Evolutionary conservation across 306 rosid genomes (phyloP).

Genomic region (Casuarina cunninghamiana): DNA sequence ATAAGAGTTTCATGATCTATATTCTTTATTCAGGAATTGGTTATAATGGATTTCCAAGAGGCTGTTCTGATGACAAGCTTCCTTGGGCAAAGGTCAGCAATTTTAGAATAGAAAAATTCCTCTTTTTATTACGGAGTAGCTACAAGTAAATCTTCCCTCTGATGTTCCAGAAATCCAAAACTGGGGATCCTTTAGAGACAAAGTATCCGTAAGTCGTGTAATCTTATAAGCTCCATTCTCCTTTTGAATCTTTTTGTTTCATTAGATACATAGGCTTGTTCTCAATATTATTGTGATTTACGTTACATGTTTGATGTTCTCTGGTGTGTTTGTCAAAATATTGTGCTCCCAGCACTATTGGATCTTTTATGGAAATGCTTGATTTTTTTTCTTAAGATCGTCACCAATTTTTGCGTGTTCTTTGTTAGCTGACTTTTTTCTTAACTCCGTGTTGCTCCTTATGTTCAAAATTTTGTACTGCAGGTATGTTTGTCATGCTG

Average conservation of each 20-base stretch:
- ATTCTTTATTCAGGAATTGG: slow-evolving; percentile 68
- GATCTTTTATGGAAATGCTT: neutral
- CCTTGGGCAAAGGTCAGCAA: slow-evolving; percentile 93
- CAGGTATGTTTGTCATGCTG: slow-evolving; percentile 97
- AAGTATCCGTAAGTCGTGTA: slow-evolving; percentile 80
- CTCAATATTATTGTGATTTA: neutral
- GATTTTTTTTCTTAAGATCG: neutral
- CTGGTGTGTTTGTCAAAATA: neutral
- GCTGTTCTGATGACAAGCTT: slow-evolving; percentile 88
- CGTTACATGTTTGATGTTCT: neutral
- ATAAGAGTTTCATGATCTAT: neutral
- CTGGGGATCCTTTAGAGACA: slow-evolving; percentile 81
- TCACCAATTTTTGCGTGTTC: neutral
- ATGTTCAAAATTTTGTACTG: slow-evolving; percentile 17
- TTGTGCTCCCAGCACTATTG: neutral
- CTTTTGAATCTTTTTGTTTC: neutral
- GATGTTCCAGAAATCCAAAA: slow-evolving; percentile 73
- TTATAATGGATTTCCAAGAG: slow-evolving; percentile 96
- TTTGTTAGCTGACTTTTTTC: neutral
- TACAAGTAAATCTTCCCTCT: slow-evolving; percentile 4
- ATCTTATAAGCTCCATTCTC: slow-evolving; percentile 8
- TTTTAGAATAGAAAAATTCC: neutral
- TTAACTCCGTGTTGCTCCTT: neutral
- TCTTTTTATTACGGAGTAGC: slow-evolving; percentile 1
- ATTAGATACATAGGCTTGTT: neutral